Conservation (phyloP, 1,284 basidiomycete genomes). For the Porodaedalea pini region DNA sequence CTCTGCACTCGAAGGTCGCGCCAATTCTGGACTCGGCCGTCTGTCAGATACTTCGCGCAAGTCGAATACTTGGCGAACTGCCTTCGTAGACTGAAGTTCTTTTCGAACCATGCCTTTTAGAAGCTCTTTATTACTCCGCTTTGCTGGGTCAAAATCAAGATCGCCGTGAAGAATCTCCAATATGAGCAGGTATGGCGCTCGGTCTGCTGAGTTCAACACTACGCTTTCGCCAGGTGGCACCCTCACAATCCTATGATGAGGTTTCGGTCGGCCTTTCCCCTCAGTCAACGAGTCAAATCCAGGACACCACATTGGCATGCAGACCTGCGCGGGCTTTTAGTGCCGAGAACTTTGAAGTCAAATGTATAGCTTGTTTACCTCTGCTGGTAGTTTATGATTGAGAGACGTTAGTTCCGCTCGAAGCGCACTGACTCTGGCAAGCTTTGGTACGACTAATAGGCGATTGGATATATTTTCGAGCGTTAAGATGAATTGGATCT, state of each 20-base stretch:
- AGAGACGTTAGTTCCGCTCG: constrained; percentile 93
- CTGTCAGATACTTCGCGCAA: constrained; percentile 24
- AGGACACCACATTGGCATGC: constrained; percentile 95
- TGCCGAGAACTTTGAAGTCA: background rate
- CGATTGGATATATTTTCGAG: constrained; percentile 94
- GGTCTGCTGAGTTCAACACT: constrained; percentile 96
- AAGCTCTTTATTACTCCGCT: constrained; percentile 82
- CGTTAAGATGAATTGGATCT: constrained; percentile 83
- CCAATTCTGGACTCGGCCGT: background rate
- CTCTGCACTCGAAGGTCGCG: constrained; percentile 1
- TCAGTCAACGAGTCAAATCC: constrained; percentile 57
- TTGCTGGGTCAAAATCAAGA: constrained; percentile 88
- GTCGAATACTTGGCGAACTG: constrained; percentile 46
- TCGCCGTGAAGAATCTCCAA: constrained; percentile 92
- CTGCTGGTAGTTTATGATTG: constrained; percentile 94
- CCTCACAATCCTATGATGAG: constrained; percentile 93
- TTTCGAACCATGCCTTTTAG: constrained; percentile 81
- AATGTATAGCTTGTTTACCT: constrained; percentile 47
- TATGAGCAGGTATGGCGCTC: constrained; percentile 90
- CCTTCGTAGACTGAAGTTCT: constrained; percentile 57
- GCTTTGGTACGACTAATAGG: constrained; percentile 88
- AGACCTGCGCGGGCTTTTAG: constrained; percentile 52
- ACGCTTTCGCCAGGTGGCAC: constrained; percentile 98
- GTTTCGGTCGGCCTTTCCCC: constrained; percentile 44
- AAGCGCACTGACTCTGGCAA: constrained; percentile 91